Percentiles rank a stretch among this genome's conserved stretches.
phyloP scores from a whole-genome alignment of 2,329 filamentous ascomycete genomes.

The Cladosporium colombiae region DNA sequence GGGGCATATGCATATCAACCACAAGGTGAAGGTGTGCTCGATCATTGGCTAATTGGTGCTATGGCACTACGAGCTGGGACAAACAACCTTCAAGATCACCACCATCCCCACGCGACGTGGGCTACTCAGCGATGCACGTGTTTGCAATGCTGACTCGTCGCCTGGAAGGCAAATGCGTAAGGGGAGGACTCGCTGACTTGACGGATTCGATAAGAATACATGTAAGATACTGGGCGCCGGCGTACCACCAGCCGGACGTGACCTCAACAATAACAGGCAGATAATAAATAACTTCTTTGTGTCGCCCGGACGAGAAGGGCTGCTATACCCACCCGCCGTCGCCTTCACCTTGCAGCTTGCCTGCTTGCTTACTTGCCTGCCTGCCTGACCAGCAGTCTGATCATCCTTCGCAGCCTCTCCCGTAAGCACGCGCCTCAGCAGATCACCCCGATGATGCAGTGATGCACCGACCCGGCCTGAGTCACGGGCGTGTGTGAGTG shows the following conservation, averaged over 20 bases:
- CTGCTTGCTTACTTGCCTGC: not conserved
- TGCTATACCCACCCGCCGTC: not conserved
- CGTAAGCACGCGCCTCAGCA: conserved; percentile 16
- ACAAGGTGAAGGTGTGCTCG: not conserved
- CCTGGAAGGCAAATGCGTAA: not conserved
- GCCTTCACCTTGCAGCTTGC: not conserved
- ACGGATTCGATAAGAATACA: conserved; percentile 1
- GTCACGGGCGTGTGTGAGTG: conserved; percentile 10
- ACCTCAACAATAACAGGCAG: conserved; percentile 10
- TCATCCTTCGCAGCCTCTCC: conserved; percentile 7
- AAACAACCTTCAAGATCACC: conserved; percentile 2
- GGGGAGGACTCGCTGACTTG: not conserved
- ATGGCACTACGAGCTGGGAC: not conserved
- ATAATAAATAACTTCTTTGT: conserved; percentile 18
- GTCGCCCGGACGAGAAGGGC: conserved; percentile 4
- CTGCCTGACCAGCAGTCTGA: not conserved
- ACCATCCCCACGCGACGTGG: not conserved
- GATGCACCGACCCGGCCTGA: not conserved
- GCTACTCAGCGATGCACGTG: conserved; percentile 13
- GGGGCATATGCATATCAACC: not conserved
- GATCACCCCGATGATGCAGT: not conserved
- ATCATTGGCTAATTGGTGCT: conserved; percentile 9
- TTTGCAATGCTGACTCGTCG: not conserved
- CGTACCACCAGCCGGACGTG: not conserved
- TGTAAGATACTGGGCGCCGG: not conserved